Evolutionary conservation across 768 basidiomycete genomes (phyloP).

Genomic region (Pleurotus djamor): DNA sequence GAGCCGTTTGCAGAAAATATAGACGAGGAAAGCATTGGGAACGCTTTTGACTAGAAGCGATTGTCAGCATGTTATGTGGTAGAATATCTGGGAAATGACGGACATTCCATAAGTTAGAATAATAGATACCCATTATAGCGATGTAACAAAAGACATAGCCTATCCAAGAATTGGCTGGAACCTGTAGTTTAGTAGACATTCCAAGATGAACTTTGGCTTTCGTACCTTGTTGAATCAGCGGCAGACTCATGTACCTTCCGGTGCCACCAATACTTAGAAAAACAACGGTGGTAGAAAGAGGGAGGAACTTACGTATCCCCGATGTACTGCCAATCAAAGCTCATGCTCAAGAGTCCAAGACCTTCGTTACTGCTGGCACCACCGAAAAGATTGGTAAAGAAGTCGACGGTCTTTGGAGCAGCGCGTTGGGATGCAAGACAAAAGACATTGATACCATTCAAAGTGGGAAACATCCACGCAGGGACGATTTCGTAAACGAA

Average conservation of each 20-base stretch:
- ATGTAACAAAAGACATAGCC: conserved; percentile 35
- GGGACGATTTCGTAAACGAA: conserved; percentile 53
- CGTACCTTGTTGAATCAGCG: conserved; percentile 53
- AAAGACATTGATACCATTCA: conserved; percentile 60
- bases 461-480: conserved; percentile 58
- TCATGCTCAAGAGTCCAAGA: conserved; percentile 55
- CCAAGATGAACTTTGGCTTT: too few relatives aligned
- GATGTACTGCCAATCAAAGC: conserved; percentile 70
- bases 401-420: conserved; percentile 36
- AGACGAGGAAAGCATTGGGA: conserved; percentile 41
- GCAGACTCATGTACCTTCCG: conserved; percentile 48
- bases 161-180: conserved; percentile 37
- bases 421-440: conserved; percentile 56
- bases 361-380: conserved; percentile 68
- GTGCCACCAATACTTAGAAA: neutral
- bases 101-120: conserved; percentile 40
- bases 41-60: conserved; percentile 27
- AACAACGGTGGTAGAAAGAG: neutral
- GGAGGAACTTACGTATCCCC: conserved; percentile 31
- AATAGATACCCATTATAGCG: conserved; percentile 38
- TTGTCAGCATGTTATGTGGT: neutral
- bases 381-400: conserved; percentile 64
- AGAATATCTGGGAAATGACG: conserved; percentile 1
- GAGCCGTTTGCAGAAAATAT: conserved; percentile 35
- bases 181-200: too few relatives aligned